phyloP scores from a whole-genome alignment of 2,329 filamentous ascomycete species.

The Colletotrichum sidae region DNA sequence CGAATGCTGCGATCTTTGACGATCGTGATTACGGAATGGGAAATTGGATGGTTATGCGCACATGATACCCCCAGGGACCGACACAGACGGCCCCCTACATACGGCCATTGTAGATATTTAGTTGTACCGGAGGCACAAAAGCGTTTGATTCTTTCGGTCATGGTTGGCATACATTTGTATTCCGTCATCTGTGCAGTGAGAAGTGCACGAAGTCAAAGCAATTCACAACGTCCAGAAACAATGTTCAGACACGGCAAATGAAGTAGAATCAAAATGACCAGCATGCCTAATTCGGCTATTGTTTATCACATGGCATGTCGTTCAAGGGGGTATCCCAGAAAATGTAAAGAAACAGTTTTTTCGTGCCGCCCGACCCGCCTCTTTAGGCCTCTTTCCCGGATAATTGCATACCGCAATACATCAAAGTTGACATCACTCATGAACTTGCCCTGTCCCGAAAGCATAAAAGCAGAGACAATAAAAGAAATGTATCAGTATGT shows the following conservation, averaged over 20 bases:
- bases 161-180: background rate
- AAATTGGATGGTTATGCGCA: conserved; percentile 38
- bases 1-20: conserved; percentile 7
- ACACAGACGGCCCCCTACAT: conserved; percentile 33
- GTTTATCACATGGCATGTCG: too few species aligned
- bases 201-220: background rate
- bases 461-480: too few species aligned
- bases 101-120: conserved; percentile 33
- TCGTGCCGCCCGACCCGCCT: background rate
- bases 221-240: background rate
- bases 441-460: background rate
- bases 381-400: background rate
- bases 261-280: background rate
- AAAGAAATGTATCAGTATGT: too few species aligned
- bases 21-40: conserved; percentile 30
- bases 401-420: background rate
- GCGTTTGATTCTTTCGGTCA: conserved; percentile 30
- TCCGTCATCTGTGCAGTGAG: background rate
- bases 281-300: background rate
- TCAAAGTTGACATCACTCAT: background rate
- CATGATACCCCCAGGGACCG: conserved; percentile 42
- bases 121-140: conserved; percentile 35
- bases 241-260: background rate
- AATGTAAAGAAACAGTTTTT: background rate
- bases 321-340: conserved; percentile 14